Base-by-base conservation (phyloP, 257 asterid species). In the Haberlea rhodopensis region DNA sequence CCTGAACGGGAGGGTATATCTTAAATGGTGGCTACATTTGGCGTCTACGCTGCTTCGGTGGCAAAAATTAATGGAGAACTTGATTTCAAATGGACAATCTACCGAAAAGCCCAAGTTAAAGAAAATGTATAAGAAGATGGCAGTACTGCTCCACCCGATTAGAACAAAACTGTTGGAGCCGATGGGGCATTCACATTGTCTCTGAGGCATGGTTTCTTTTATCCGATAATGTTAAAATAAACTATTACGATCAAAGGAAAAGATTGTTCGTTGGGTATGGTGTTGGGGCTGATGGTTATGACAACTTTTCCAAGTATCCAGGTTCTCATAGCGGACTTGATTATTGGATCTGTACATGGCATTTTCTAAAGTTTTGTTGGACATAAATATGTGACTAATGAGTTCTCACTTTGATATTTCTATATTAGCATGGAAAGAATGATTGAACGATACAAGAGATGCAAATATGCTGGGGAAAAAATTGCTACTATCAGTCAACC, bases 121-220 rank as follows among this genome's bases (percentile, higher is more conserved):
- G 85, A 92, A 80, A 72, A 96, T 81, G 70, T 92, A 85, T 65
- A 85, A 81, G 70, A 92, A 87, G 84, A 72, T 92, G 90, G 98
- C 96, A 8, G 84, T 89, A 43, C 72, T 92, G 66, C 88, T 92
- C 63, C 98, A 92, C 81, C 98, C 98, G 98, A 92, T 73, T 89
- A 92, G 80, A 92, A 92, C 75, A 87, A 75, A 77, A 87, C 95
- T 28, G 77, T 86, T 63, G 98, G 98, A 62, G 97, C 95, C 71
- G 96, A 89, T 65, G 97, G 87, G 22, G 95, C 98, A 32, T 86
- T 91, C 64, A 82, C 86, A 51, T 88, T 52, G 85, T 91, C 57
- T 91, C 96, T 52, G 98, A 88, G 64, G 94, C 95, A 20, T 86
- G 94, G 94, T 71, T 88, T 8, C 76, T 86, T 53, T 77, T 91